Evolutionary conservation across 2,329 filamentous ascomycete genomes (phyloP).

Genomic region (Aaosphaeria arxii): DNA sequence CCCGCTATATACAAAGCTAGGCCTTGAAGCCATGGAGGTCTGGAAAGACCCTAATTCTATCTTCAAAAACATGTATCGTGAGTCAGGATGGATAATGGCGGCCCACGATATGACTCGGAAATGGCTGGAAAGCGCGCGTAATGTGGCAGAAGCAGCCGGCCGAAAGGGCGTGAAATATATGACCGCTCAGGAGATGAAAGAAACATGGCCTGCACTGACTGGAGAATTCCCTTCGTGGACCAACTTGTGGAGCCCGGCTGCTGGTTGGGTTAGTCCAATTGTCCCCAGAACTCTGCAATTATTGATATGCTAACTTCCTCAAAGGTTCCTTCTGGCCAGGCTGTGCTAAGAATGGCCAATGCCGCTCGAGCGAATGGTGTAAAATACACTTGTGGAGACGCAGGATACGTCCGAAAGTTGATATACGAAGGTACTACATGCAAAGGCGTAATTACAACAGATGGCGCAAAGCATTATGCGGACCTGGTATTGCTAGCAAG

Average conservation of each 20-base stretch:
- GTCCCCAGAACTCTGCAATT: conserved; percentile 1
- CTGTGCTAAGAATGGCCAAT: conserved; percentile 54
- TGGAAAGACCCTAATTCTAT: conserved; percentile 2
- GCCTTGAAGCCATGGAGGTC: conserved; percentile 4
- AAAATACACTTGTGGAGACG: conserved; percentile 13
- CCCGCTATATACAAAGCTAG: conserved; percentile 1
- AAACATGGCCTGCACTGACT: conserved; percentile 8
- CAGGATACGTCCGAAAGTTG: conserved; percentile 20
- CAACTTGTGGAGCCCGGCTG: conserved; percentile 16
- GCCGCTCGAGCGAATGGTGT: conserved; percentile 51
- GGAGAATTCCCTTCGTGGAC: conserved; percentile 14
- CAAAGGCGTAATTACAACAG: conserved; percentile 4
- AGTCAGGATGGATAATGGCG: conserved; percentile 5
- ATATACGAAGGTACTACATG: conserved; percentile 14
- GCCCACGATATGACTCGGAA: conserved; percentile 3
- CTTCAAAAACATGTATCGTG: conserved; percentile 1
- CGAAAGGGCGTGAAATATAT: conserved; percentile 1
- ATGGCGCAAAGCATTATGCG: conserved; percentile 9
- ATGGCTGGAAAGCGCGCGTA: background rate
- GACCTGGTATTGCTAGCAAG: conserved; percentile 47
- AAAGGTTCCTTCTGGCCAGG: conserved; percentile 47
- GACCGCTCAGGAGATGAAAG: conserved; percentile 3
- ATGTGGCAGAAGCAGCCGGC: background rate
- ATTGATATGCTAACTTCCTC: conserved; percentile 1
- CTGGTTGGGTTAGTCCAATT: conserved; percentile 13